Evolutionary conservation across 208 protist genomes (phyloP), one percentile per base, ranked within the genome.

Genomic region (Leishmania tropica): DNA sequence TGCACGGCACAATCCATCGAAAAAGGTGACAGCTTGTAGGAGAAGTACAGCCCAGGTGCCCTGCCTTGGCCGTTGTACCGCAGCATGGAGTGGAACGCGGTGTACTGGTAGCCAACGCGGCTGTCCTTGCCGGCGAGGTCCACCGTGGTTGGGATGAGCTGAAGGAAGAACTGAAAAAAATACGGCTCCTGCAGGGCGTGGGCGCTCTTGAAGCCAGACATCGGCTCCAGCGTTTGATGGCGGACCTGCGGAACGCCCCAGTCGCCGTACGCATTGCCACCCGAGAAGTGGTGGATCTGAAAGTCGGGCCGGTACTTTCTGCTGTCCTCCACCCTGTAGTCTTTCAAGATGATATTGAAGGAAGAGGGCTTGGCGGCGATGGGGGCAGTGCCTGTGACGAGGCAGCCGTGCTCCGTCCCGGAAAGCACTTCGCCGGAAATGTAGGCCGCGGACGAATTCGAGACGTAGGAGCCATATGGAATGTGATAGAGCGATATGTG

Each of bases 91-190:
- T 89, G 75, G 62, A 86, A 89, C 45, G 77, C 82, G 24, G 79
- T 78, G 51, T 83, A 62, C 60, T 75, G 76, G 48, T 83, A 76
- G 13, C 77, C 80, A 31, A 82, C 78, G 60, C 76, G 76, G 62
- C 78, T 77, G 31, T 81, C 77, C 51, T 71, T 73, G 48, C 70
- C 75, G 3, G 80, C 56, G 7, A 79, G 62, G 40, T 84, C 72
- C 31, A 89, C 79, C 42, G 83, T 83, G 8, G 86, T 87, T 19
- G 81, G 80, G 53, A 90, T 80, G 54, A 85, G 70, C 64, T 87
- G 80, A 3, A 87, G 67, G 60, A 83, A 90, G 54, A 86, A 87
- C 56, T 87, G 80, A 40, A 67, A 81, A 58, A 88, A 81, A 70
- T 87, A 81, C 10, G 76, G 77, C 0, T 42, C 2, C 5, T 10